Percentiles rank a stretch among this genome's conserved stretches.
Conservation (phyloP, 148 eudicot species). For the Beta vulgaris region DNA sequence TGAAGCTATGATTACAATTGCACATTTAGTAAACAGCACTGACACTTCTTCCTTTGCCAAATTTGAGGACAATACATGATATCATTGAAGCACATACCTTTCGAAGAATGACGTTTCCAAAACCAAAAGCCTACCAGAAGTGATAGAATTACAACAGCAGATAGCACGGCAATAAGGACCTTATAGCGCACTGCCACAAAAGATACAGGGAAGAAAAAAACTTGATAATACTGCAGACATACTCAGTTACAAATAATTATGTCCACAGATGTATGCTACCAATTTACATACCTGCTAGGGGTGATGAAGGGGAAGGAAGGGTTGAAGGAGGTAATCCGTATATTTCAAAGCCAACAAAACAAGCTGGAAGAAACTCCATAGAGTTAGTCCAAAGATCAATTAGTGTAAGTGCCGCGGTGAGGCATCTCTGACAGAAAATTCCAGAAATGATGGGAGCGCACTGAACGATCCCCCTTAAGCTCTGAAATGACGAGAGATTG, state of each 20-base stretch:
- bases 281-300: conserved; percentile 19
- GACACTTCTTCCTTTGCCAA: too few relatives aligned
- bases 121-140: conserved; percentile 21
- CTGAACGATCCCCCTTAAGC: conserved; percentile 17
- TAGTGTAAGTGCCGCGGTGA: conserved; percentile 18
- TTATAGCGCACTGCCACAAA: conserved; percentile 8
- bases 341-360: conserved; percentile 27
- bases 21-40: background rate
- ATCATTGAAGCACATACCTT: too few relatives aligned
- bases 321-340: conserved; percentile 5
- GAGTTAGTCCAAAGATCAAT: conserved; percentile 20
- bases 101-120: conserved; percentile 13
- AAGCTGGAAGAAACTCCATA: conserved; percentile 36
- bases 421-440: conserved; percentile 24
- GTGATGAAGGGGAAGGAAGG: background rate
- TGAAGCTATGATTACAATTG: background rate
- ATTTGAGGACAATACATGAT: too few relatives aligned
- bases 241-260: too few relatives aligned
- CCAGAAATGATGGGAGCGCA: conserved; percentile 32
- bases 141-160: background rate
- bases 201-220: background rate
- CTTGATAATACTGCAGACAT: too few relatives aligned
- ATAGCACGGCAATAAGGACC: conserved; percentile 4
- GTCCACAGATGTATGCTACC: background rate
- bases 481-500: background rate